Evolutionary conservation across 2,329 filamentous ascomycete genomes (phyloP), one percentile per base, ranked within the genome.

Genomic region (Ceratocystis papillata): DNA sequence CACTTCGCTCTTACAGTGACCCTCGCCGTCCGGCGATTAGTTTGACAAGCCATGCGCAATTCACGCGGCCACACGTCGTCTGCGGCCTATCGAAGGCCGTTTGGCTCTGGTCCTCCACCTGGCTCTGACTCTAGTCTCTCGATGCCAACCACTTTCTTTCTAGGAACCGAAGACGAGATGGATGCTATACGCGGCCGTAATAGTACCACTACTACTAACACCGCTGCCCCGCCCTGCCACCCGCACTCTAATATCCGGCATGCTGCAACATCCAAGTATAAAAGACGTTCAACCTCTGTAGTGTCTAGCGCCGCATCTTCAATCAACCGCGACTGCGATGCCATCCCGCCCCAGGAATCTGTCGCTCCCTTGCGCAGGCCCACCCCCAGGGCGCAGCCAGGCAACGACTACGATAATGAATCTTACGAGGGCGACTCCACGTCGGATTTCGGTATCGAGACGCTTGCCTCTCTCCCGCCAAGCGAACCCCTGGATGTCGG

Each of bases 111-210:
- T 20, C 41, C 17, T 22, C 30, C 17, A 37, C 22, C 57, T 15
- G 8, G 57, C 10, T 22, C 15, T 41, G 46, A 30, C 6, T 59
- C 53, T 17, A 30, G 25, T 30, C 25, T 17, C 53, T 7, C 8
- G 17, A 59, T 59, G 25, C 53, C 53, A 15, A 59, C 37, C 45
- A 30, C 64, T 2, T 65, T 65, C 46, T 48, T 65, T 37, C 59
- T 65, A 8, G 64, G 64, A 46, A 65, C 64, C 3, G 64, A 65
- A 33, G 64, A 44, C 37, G 64, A 65, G 12, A 65, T 65, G 45
- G 64, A 65, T 50, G 41, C 48, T n/a, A 55, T 45, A n/a, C 61
- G 15, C 57, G 30, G 28, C 22, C 53, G 17, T 30, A 30, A 33
- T 20, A 59, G 33, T 37, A 33, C 4, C 15, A 59, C 20, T 25